These are phyloP conservation scores for Podaxis mareebaensis DNA, from an alignment of 768 basidiomycete species.

Conservation along the genomic window DNA sequence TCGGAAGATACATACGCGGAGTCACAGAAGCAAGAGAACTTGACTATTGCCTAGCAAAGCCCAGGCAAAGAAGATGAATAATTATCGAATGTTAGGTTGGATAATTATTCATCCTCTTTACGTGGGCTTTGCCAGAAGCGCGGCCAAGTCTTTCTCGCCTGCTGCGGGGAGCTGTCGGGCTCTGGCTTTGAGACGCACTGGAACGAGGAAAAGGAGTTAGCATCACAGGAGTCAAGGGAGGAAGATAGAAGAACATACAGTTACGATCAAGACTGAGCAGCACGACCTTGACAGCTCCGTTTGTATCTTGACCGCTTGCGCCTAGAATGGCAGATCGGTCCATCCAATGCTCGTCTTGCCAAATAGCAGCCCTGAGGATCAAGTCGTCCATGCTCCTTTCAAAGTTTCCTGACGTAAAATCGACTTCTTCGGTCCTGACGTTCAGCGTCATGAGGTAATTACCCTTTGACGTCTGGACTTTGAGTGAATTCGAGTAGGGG, in stretches of 20 bases:
- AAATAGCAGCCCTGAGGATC: conserved; percentile 88
- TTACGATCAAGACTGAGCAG: conserved; percentile 92
- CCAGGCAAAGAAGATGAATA: not conserved
- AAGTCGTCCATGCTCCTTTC: conserved; percentile 93
- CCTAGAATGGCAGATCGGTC: conserved; percentile 79
- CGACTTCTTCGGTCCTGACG: conserved; percentile 83
- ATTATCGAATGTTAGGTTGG: not conserved
- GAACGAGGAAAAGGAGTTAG: conserved; percentile 19
- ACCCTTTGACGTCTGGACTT: conserved; percentile 93
- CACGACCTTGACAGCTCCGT: conserved; percentile 75
- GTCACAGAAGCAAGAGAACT: not conserved
- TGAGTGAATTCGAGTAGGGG: conserved; percentile 73
- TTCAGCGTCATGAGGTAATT: conserved; percentile 86
- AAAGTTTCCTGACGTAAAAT: conserved; percentile 53
- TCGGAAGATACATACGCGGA: not conserved
- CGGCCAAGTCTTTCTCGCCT: conserved; percentile 81
- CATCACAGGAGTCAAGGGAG: conserved; percentile 8
- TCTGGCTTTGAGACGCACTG: conserved; percentile 89
- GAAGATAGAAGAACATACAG: conserved; percentile 48
- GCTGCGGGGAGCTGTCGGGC: conserved; percentile 84
- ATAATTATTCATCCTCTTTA: conserved; percentile 13
- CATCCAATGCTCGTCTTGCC: conserved; percentile 92
- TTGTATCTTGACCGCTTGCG: conserved; percentile 36
- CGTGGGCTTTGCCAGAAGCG: conserved; percentile 50
- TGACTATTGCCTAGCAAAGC: not conserved